Percentiles rank a stretch among this genome's conserved stretches.
Evolutionary conservation across 2,329 filamentous ascomycete genomes (phyloP).

Genomic region (Phyllosticta capitalensis): DNA sequence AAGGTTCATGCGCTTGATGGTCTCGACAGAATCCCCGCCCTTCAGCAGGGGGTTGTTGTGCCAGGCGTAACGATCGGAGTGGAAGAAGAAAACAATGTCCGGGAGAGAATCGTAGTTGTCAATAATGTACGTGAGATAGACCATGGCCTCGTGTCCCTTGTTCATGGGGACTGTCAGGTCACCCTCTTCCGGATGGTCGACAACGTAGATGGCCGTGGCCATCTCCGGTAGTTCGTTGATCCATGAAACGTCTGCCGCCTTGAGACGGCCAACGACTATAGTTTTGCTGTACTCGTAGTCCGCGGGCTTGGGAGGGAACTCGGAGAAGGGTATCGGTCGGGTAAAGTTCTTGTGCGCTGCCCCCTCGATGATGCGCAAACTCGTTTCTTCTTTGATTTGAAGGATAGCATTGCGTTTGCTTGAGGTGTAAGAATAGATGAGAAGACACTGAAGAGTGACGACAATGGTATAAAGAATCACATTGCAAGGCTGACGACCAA

Average conservation of each 20-base stretch:
- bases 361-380: neutral
- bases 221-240: conserved; percentile 44
- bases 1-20: conserved; percentile 36
- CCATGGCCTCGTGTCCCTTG: conserved; percentile 54
- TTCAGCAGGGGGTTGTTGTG: conserved; percentile 46
- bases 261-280: conserved; percentile 45
- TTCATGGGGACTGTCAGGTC: conserved; percentile 46
- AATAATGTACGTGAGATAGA: conserved; percentile 53
- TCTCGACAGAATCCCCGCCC: conserved; percentile 32
- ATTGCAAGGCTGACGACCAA: neutral
- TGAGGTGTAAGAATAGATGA: neutral
- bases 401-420: neutral
- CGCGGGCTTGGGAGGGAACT: conserved; percentile 22
- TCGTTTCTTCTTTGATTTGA: neutral
- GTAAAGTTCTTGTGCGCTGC: neutral
- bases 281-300: conserved; percentile 44
- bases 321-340: neutral
- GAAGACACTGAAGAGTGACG: neutral
- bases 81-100: conserved; percentile 52
- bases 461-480: neutral
- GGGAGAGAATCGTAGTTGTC: conserved; percentile 52
- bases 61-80: conserved; percentile 49
- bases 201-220: conserved; percentile 40
- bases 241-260: conserved; percentile 45
- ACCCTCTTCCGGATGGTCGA: conserved; percentile 36